Evolutionary conservation across 2,329 filamentous ascomycete species (phyloP).

Genomic region (Rugonectria rugulosa): DNA sequence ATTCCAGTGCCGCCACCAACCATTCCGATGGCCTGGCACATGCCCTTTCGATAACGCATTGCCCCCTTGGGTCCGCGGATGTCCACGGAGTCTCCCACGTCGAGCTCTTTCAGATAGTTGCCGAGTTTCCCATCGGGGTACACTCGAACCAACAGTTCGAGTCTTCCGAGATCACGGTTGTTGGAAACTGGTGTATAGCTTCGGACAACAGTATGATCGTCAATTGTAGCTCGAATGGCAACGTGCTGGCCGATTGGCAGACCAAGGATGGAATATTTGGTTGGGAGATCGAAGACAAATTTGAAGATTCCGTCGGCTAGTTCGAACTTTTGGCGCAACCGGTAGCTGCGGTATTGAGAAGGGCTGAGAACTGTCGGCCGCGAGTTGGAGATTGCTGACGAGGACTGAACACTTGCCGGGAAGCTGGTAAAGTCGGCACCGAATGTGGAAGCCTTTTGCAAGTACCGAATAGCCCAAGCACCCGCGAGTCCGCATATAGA

Average conservation of each 20-base stretch:
- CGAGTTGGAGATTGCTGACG: too few relatives aligned
- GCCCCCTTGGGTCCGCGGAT: constrained; percentile 65
- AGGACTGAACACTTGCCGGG: too few relatives aligned
- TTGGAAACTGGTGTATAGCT: constrained; percentile 65
- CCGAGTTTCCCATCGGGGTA: constrained; percentile 60
- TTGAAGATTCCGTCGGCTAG: constrained; percentile 55
- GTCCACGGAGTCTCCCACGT: constrained; percentile 57
- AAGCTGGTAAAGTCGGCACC: too few relatives aligned
- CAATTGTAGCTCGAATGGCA: constrained; percentile 56
- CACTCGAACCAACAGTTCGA: constrained; percentile 60
- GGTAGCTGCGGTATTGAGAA: too few relatives aligned
- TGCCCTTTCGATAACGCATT: constrained; percentile 57
- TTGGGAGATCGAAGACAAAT: constrained; percentile 58
- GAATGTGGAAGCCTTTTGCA: too few relatives aligned
- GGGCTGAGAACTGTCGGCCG: too few relatives aligned
- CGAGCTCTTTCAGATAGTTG: constrained; percentile 55
- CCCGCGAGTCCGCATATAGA: too few relatives aligned
- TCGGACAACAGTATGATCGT: constrained; percentile 54
- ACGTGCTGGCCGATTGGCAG: constrained; percentile 66
- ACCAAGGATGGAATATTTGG: constrained; percentile 53
- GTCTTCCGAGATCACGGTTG: constrained; percentile 54
- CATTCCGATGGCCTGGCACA: constrained; percentile 60
- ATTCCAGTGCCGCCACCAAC: constrained; percentile 55
- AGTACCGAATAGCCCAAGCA: too few relatives aligned
- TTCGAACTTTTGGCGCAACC: constrained; percentile 48